Evolutionary conservation across 148 eudicot species (phyloP).

Genomic region (Camellia lanceoleosa): DNA sequence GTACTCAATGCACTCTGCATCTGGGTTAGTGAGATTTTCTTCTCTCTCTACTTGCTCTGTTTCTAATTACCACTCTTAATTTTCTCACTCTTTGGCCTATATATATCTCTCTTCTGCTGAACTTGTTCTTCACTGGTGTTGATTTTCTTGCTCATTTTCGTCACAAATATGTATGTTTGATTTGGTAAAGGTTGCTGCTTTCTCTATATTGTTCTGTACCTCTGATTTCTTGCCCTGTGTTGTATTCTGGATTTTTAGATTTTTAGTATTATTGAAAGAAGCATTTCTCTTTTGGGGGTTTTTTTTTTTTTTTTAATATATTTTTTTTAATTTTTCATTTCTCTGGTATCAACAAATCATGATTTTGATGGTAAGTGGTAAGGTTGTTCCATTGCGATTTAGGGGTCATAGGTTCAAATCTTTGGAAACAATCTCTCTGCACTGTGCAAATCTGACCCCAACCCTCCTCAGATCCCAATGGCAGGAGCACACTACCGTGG

Average conservation of each 20-base stretch:
- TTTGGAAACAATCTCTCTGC: too few species aligned
- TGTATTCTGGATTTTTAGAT: neutral
- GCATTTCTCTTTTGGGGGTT: neutral
- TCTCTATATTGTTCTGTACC: neutral
- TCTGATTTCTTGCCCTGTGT: neutral
- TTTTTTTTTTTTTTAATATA: too few species aligned
- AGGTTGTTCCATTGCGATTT: too few species aligned
- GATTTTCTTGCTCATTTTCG: neutral
- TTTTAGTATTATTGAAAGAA: neutral
- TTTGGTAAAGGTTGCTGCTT: slow-evolving; percentile 8
- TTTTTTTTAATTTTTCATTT: neutral
- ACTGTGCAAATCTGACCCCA: too few species aligned
- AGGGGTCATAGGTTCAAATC: too few species aligned
- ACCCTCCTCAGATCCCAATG: too few species aligned
- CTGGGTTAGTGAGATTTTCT: neutral
- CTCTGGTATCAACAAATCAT: neutral
- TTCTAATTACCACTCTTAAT: neutral
- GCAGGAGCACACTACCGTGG: too few species aligned
- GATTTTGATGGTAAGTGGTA: neutral
- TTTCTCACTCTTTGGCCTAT: neutral
- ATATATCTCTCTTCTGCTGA: neutral
- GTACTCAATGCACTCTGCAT: neutral
- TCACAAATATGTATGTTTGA: neutral
- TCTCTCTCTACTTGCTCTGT: neutral
- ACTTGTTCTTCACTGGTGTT: neutral